Evolutionary conservation across 2,329 filamentous ascomycete genomes (phyloP).

Genomic region (Byssothecium circinans): DNA sequence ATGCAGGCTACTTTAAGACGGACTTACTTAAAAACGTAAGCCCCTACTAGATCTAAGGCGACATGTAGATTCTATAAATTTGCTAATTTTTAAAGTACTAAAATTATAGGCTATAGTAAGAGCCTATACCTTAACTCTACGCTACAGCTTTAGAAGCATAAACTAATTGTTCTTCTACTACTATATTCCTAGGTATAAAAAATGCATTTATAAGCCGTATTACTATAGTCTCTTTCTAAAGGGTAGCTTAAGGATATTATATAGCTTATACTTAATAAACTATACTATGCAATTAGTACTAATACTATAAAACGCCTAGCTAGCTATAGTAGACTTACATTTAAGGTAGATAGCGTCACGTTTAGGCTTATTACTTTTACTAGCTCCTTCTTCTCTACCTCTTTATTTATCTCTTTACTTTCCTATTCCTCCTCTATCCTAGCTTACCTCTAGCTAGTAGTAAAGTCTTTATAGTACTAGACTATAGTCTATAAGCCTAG

Average conservation of each 20-base stretch:
- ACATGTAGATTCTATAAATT: constrained; percentile 9
- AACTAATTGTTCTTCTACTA: constrained; percentile 12
- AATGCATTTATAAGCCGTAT: constrained; percentile 14
- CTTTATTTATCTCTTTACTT: constrained; percentile 12
- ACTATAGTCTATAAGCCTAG: constrained; percentile 9
- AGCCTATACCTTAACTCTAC: constrained; percentile 11
- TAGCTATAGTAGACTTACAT: constrained; percentile 12
- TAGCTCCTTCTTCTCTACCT: constrained; percentile 10
- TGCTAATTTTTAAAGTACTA: constrained; percentile 8
- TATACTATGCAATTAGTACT: constrained; percentile 12
- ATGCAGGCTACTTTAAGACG: constrained; percentile 6
- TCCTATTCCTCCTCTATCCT: constrained; percentile 12
- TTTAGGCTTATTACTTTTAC: constrained; percentile 14
- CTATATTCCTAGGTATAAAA: constrained; percentile 13
- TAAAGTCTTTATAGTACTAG: constrained; percentile 15
- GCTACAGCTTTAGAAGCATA: constrained; percentile 10
- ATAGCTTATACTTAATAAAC: constrained; percentile 14
- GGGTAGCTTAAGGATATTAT: constrained; percentile 10
- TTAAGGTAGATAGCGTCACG: constrained; percentile 13
- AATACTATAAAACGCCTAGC: constrained; percentile 12
- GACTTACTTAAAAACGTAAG: constrained; percentile 11
- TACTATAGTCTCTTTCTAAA: constrained; percentile 9
- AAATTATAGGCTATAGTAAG: constrained; percentile 7
- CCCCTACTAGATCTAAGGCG: constrained; percentile 8
- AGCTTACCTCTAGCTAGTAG: constrained; percentile 11